Evolutionary conservation across 202 grass and related monocot species (phyloP).

Genomic region (Saccharum hybrid): DNA sequence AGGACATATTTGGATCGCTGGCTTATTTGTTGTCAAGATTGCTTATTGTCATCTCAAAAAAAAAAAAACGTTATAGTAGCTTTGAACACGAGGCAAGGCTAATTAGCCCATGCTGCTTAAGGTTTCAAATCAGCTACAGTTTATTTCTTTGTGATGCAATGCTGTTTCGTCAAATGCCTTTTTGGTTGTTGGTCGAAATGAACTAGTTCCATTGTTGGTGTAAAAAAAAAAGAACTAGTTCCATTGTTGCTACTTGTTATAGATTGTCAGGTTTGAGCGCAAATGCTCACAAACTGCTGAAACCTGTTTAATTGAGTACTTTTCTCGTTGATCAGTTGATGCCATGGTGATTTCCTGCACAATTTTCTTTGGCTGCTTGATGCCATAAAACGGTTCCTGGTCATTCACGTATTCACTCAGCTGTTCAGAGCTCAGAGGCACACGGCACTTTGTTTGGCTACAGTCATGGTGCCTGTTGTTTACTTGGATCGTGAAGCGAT

Average conservation of each 20-base stretch:
- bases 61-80: not conserved
- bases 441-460: not conserved
- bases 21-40: not conserved
- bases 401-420: not conserved
- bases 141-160: not conserved
- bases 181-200: not conserved
- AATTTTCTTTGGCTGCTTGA: not conserved
- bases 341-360: not conserved
- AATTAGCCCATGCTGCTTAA: not conserved
- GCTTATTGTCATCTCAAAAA: not conserved
- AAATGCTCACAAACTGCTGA: not conserved
- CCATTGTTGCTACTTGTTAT: not conserved
- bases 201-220: not conserved
- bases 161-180: not conserved
- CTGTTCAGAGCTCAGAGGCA: not conserved
- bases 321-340: not conserved
- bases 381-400: not conserved
- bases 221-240: no score
- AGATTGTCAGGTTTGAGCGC: not conserved
- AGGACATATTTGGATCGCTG: not conserved
- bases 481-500: not conserved
- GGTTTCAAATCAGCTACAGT: not conserved
- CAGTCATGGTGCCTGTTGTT: not conserved
- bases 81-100: not conserved
- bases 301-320: not conserved